phyloP scores from a whole-genome alignment of 140 eudicot genomes.

The Anethum foeniculum region DNA sequence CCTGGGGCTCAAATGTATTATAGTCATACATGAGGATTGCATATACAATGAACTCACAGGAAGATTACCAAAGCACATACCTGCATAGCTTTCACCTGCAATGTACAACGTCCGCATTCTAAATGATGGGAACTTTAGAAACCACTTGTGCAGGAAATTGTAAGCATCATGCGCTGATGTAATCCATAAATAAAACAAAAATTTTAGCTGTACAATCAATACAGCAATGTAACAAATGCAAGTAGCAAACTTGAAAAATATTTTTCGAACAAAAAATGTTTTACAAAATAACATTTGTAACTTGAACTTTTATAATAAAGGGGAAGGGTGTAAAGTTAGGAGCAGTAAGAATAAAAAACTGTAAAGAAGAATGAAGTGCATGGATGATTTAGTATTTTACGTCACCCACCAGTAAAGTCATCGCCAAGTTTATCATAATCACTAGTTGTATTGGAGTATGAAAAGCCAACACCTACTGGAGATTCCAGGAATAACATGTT shows the following conservation, averaged over 20 bases:
- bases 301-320: not conserved
- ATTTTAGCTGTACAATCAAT: conserved; percentile 11
- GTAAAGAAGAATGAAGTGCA: not conserved
- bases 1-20: conserved; percentile 32
- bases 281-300: not conserved
- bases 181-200: conserved; percentile 7
- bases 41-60: conserved; percentile 1
- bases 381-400: not conserved
- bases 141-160: conserved; percentile 82
- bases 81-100: conserved; percentile 99
- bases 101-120: conserved; percentile 50
- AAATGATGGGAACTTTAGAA: conserved; percentile 67
- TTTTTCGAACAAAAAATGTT: not conserved
- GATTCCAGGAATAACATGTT: conserved; percentile 94
- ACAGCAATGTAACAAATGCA: not conserved
- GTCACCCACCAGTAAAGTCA: conserved; percentile 62
- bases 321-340: not conserved
- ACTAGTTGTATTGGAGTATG: conserved; percentile 71
- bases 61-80: conserved; percentile 21
- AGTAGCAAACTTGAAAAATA: not conserved
- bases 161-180: conserved; percentile 73
- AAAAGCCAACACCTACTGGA: conserved; percentile 96
- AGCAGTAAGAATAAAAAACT: not conserved
- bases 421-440: conserved; percentile 82
- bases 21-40: not conserved